These are phyloP conservation scores for Calonectria hongkongensis DNA, from an alignment of 2,329 filamentous ascomycete genomes.

Conservation along the genomic window DNA sequence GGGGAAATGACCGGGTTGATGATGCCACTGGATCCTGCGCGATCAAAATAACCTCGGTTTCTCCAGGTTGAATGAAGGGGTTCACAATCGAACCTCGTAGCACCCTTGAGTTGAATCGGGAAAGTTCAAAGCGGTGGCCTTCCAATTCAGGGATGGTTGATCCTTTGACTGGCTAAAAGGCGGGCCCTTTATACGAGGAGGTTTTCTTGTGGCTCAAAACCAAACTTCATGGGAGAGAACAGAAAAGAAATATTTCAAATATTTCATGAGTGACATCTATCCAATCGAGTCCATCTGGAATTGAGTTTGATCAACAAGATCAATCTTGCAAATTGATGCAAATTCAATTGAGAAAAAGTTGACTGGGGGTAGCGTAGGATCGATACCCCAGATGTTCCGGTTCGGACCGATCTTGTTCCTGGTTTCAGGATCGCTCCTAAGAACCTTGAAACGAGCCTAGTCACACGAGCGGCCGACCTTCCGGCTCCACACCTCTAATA, in stretches of 20 bases:
- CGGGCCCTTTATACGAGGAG: constrained; percentile 7
- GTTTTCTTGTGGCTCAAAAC: too few relatives aligned
- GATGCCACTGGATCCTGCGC: neutral
- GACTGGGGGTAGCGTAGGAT: neutral
- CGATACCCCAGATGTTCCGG: neutral
- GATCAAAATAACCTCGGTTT: neutral
- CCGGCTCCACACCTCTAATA: neutral
- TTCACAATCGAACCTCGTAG: neutral
- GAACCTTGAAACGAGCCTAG: neutral
- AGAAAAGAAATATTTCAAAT: neutral
- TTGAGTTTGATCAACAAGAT: neutral
- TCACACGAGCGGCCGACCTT: neutral
- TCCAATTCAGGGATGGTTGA: constrained; percentile 12
- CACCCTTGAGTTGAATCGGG: neutral
- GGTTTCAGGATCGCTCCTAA: constrained; percentile 3
- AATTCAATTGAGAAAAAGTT: neutral
- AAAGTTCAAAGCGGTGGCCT: constrained; percentile 3
- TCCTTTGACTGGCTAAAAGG: neutral
- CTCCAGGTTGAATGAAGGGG: neutral
- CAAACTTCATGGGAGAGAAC: neutral
- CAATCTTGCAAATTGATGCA: too few relatives aligned
- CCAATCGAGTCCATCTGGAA: neutral
- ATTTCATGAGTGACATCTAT: neutral
- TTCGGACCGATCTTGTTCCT: constrained; percentile 11
- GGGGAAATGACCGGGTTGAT: neutral